Evolutionary conservation across 2,329 filamentous ascomycete species (phyloP).

Genomic region (Tolypocladium cylindrosporum): DNA sequence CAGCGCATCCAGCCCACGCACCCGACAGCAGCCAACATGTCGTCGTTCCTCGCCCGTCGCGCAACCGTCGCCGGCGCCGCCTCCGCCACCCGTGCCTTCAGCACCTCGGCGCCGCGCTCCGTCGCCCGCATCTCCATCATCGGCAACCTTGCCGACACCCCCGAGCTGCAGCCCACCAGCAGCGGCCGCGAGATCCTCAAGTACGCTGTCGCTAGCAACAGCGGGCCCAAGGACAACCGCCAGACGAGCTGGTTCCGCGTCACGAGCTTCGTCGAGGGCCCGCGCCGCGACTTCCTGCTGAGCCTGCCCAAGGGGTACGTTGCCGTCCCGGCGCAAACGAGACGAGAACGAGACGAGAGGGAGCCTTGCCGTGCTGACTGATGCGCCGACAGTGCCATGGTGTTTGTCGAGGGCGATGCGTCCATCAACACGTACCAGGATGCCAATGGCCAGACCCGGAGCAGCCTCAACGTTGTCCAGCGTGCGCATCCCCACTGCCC

Average conservation of each 20-base stretch:
- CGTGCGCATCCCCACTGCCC: slow-evolving; percentile 45
- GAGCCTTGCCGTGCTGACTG: slow-evolving; percentile 5
- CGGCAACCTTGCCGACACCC: slow-evolving; percentile 71
- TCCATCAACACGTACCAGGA: slow-evolving; percentile 58
- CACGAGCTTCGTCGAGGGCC: slow-evolving; percentile 61
- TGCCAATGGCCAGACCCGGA: slow-evolving; percentile 57
- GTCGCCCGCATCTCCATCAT: slow-evolving; percentile 78
- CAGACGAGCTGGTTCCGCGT: slow-evolving; percentile 82
- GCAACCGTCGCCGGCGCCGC: slow-evolving; percentile 38
- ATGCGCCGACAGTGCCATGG: slow-evolving; percentile 48
- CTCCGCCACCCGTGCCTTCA: slow-evolving; percentile 59
- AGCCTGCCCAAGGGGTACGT: slow-evolving; percentile 77
- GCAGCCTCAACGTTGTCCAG: slow-evolving; percentile 61
- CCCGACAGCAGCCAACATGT: slow-evolving; percentile 20
- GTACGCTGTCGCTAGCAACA: slow-evolving; percentile 65
- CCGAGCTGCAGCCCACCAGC: slow-evolving; percentile 63
- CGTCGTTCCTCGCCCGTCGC: slow-evolving; percentile 42
- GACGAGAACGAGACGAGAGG: not conserved
- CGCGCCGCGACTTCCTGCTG: slow-evolving; percentile 61
- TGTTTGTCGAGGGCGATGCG: slow-evolving; percentile 80
- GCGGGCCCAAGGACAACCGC: slow-evolving; percentile 57
- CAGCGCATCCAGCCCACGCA: not conserved
- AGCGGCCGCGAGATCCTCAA: slow-evolving; percentile 65
- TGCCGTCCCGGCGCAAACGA: not conserved
- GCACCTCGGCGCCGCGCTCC: slow-evolving; percentile 52